phyloP scores from a whole-genome alignment of 257 asterid species.

The Scutellaria minor region DNA sequence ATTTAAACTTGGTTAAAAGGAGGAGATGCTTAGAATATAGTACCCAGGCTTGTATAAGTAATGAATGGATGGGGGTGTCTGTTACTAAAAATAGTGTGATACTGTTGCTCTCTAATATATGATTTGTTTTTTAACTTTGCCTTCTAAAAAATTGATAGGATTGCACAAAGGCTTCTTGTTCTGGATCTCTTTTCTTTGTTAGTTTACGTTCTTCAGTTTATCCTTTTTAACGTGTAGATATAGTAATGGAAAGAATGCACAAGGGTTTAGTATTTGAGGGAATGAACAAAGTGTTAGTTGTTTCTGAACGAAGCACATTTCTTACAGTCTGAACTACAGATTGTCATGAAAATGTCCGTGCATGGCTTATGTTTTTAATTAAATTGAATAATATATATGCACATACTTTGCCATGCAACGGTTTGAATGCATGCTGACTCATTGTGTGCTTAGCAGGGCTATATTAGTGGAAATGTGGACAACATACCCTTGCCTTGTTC shows the following conservation, averaged over 20 bases:
- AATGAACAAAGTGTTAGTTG: background rate
- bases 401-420: background rate
- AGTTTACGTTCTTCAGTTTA: background rate
- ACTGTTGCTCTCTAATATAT: too few relatives aligned
- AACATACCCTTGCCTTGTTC: slow-evolving; percentile 5
- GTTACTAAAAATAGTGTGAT: too few relatives aligned
- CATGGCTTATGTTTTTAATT: background rate
- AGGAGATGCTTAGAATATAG: background rate
- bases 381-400: background rate
- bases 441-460: slow-evolving; percentile 35
- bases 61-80: too few relatives aligned
- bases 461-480: slow-evolving; percentile 28
- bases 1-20: background rate
- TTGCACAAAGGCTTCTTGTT: background rate
- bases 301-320: background rate
- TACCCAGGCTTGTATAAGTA: too few relatives aligned
- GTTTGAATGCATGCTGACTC: slow-evolving; percentile 24
- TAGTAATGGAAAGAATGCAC: background rate
- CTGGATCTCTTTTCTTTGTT: background rate
- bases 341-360: background rate
- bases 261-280: background rate
- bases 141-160: too few relatives aligned
- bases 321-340: background rate
- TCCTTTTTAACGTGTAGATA: background rate
- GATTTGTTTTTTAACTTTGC: background rate